Conservation (phyloP, 2,329 filamentous ascomycete species). For the Shiraia sp. region DNA sequence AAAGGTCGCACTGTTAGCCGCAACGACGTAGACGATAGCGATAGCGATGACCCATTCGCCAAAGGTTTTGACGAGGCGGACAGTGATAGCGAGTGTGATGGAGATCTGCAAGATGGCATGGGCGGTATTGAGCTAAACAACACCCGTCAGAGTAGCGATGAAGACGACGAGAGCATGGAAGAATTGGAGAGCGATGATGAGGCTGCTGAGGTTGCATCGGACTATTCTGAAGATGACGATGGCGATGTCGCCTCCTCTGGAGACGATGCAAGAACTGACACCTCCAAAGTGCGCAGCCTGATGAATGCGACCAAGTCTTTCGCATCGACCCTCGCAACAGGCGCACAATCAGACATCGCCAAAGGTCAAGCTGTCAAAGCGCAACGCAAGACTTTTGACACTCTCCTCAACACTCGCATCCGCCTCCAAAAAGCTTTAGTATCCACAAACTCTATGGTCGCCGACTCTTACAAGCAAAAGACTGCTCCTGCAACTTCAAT, state of each 20-base stretch:
- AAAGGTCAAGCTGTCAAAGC: constrained; percentile 86
- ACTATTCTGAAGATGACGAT: constrained; percentile 43
- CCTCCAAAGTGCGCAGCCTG: constrained; percentile 67
- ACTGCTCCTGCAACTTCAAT: constrained; percentile 56
- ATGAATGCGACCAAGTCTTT: constrained; percentile 69
- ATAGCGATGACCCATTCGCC: constrained; percentile 57
- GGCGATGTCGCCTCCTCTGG: no score
- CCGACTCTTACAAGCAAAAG: constrained; percentile 30
- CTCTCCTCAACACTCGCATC: constrained; percentile 86
- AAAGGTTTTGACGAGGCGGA: constrained; percentile 48
- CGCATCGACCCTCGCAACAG: constrained; percentile 65
- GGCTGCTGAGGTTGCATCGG: constrained; percentile 49
- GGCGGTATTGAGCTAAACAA: constrained; percentile 9
- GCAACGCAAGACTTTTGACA: constrained; percentile 85
- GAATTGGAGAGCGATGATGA: constrained; percentile 55
- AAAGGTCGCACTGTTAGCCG: constrained; percentile 76
- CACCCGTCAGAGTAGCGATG: constrained; percentile 13
- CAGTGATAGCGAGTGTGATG: constrained; percentile 48
- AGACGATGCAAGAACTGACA: constrained; percentile 22
- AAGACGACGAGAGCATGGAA: constrained; percentile 46
- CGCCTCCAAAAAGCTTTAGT: constrained; percentile 89
- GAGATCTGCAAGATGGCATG: constrained; percentile 9
- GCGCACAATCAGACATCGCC: constrained; percentile 74
- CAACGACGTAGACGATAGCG: constrained; percentile 60
- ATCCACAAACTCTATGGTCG: constrained; percentile 68